Percentiles rank a stretch among this genome's conserved stretches.
Evolutionary conservation across 1,139 yeast species (phyloP).

Genomic region (Diutina mesorugosa): DNA sequence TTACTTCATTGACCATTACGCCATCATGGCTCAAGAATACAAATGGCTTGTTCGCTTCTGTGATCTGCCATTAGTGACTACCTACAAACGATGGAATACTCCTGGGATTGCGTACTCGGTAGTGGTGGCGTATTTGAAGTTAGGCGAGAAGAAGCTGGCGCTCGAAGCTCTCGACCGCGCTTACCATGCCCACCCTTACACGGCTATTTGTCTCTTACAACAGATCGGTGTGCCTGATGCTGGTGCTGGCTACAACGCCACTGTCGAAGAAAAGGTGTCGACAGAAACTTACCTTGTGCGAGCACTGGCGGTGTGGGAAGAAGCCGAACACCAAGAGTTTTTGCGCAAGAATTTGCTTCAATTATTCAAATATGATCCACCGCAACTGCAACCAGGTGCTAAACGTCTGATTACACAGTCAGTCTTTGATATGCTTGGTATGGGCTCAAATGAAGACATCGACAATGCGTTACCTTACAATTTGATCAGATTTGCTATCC

Average conservation of each 20-base stretch:
- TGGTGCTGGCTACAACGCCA: not conserved
- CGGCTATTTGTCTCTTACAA: slow-evolving; percentile 40
- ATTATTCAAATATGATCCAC: slow-evolving; percentile 14
- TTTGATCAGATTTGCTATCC: slow-evolving; percentile 49
- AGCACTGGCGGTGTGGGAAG: slow-evolving; percentile 38
- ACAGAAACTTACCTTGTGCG: slow-evolving; percentile 43
- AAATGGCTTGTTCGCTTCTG: slow-evolving; percentile 46
- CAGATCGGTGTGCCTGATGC: slow-evolving; percentile 17
- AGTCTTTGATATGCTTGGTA: not conserved
- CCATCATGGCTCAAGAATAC: slow-evolving; percentile 54
- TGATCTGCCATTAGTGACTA: slow-evolving; percentile 39
- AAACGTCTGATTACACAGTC: not conserved
- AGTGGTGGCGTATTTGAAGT: slow-evolving; percentile 43
- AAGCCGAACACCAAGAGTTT: slow-evolving; percentile 29
- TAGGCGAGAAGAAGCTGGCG: slow-evolving; percentile 31
- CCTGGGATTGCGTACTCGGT: slow-evolving; percentile 63
- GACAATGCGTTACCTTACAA: slow-evolving; percentile 34
- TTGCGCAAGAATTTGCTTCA: slow-evolving; percentile 29
- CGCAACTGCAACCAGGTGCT: not conserved
- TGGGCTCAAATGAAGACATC: not conserved
- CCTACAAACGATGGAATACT: slow-evolving; percentile 56
- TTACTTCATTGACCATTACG: slow-evolving; percentile 70
- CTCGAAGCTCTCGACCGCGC: slow-evolving; percentile 34
- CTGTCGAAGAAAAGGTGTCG: slow-evolving; percentile 15
- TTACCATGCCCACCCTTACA: slow-evolving; percentile 42